Base-by-base conservation (phyloP, 164 flowering plant genomes). In the Magnolia officinalis region DNA sequence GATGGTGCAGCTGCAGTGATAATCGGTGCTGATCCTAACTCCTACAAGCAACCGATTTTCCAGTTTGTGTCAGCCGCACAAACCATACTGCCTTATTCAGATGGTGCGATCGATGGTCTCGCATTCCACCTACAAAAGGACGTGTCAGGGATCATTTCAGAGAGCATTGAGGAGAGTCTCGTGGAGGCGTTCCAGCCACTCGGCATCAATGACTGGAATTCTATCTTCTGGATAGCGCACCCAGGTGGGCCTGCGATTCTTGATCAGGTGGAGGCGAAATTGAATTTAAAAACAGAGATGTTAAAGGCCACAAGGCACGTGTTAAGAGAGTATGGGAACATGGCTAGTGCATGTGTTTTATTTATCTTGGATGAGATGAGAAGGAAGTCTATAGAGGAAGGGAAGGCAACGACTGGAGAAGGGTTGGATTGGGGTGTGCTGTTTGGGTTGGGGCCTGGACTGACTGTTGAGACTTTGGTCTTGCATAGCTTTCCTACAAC, bases 1-100 rank as follows among this genome's bases (percentile, higher is more conserved):
- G 87, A 86, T 68, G 88, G 88, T 0, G 84, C 88, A 0, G 83
- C 88, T 8, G 61, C 61, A 6, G 13, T 55, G 61, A 16, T 55
- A 2, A 8, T 55, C 2, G 61, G 61, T 10, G 61, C 61, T 10
- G 18, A 55, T 10, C 61, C 61, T 2, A 55, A 6, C 13, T 8
- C 61, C 13, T 13, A 1, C 16, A 76, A 77, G 49, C 16, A 59
- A 0, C 76, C 79, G 1, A 50, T 77, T 16, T 77, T 77, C 55
- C 66, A 77, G 45, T 26, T 77, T 6, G 72, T 73, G 1, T 72
- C 75, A 23, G 71, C 76, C 1, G 72, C 13, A 6, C 79, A 77
- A 59, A 77, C 75, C 2, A 77, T 73, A 1, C n/a, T 67, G 5
- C 79, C 79, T 0, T 76, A 77, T 26, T 26, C 58, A 59, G 71